Conservation (phyloP, 176 grass and related monocot species). For the Rhipidocladum racemiflorum region DNA sequence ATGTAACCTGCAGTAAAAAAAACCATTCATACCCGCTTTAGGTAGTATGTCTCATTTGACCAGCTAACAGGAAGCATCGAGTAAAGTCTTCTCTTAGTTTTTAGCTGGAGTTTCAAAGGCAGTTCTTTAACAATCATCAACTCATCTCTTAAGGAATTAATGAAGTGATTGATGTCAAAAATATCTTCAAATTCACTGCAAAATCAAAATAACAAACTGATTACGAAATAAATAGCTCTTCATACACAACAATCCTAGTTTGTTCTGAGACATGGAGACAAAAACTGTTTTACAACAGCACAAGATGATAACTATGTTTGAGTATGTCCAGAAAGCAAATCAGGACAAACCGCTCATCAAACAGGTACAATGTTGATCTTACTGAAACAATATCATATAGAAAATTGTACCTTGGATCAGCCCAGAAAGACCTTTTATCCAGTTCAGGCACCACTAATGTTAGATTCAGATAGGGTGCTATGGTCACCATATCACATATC, state of each 20-base stretch:
- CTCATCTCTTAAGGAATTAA: constrained; percentile 96
- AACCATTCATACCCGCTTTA: constrained; percentile 55
- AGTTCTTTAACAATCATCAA: constrained; percentile 84
- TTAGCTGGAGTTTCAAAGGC: constrained; percentile 63
- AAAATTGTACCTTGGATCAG: constrained; percentile 79
- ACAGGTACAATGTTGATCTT: neutral
- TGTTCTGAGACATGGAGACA: neutral
- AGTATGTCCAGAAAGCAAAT: neutral
- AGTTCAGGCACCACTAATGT: constrained; percentile 89
- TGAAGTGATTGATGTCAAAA: constrained; percentile 82
- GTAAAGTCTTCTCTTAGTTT: constrained; percentile 47
- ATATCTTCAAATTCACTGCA: constrained; percentile 95
- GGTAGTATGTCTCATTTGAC: constrained; percentile 90
- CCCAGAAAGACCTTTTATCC: constrained; percentile 96
- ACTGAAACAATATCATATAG: neutral
- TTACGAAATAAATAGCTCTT: neutral
- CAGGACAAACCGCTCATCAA: neutral
- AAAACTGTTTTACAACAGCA: neutral
- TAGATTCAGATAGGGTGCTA: constrained; percentile 81
- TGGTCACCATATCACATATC: constrained; percentile 98
- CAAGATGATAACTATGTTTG: neutral
- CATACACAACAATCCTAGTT: neutral
- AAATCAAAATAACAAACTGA: constrained; percentile 1
- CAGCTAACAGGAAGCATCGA: constrained; percentile 92
- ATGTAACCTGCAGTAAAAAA: neutral